Evolutionary conservation across 176 grass and related monocot genomes (phyloP).

Genomic region (Aegilops longissima): DNA sequence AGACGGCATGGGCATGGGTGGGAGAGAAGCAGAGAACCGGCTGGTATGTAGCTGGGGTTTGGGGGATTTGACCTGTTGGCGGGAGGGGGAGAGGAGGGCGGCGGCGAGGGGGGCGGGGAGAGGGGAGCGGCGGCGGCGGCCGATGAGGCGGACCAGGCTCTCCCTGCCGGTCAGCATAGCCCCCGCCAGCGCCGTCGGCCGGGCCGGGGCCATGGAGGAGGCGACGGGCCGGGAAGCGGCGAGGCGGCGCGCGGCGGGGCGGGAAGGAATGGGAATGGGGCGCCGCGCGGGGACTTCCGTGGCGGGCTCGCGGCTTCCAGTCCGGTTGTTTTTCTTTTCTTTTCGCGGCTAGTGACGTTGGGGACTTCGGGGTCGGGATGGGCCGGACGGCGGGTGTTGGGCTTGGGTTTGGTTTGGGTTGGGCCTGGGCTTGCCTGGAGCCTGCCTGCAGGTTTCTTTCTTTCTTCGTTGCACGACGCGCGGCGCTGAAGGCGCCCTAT

Average conservation of each 20-base stretch:
- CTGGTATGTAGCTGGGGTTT: neutral
- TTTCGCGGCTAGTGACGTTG: neutral
- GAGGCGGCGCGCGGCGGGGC: slow-evolving; percentile 6
- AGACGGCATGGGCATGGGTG: neutral
- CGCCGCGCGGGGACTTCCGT: neutral
- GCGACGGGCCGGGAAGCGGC: neutral
- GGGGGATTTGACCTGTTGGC: slow-evolving; percentile 27
- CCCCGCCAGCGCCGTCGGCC: neutral
- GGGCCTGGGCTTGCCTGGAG: neutral
- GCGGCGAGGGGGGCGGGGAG: slow-evolving; percentile 33
- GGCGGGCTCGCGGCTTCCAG: too few species aligned
- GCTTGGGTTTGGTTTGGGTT: neutral
- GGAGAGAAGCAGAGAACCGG: neutral
- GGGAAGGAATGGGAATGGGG: neutral
- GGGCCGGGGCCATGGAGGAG: neutral
- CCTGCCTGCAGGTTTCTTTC: neutral
- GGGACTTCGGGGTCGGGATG: neutral
- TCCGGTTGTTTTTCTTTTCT: neutral
- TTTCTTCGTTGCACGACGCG: neutral
- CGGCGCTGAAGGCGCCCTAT: too few species aligned
- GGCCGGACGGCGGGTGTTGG: neutral
- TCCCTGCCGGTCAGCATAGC: slow-evolving; percentile 62
- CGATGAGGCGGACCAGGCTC: slow-evolving; percentile 71
- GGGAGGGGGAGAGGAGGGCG: slow-evolving; percentile 19
- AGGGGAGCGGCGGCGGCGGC: slow-evolving; percentile 57